These are phyloP conservation scores for Cryptococcus sp. DNA, from an alignment of 1,284 basidiomycete species.

Conservation along the genomic window DNA sequence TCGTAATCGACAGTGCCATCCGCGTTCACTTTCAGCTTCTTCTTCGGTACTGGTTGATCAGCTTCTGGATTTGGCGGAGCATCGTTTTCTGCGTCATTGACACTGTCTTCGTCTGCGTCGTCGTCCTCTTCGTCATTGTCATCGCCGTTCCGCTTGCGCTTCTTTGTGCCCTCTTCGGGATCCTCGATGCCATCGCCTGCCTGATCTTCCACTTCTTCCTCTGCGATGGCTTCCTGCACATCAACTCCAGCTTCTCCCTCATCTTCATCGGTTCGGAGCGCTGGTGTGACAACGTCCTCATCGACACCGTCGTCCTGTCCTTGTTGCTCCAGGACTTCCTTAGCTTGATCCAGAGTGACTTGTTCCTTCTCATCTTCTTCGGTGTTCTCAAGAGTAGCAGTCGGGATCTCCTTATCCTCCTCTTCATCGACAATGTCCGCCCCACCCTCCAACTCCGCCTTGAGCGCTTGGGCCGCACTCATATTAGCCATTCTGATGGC, in stretches of 20 bases:
- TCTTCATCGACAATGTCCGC: conserved; percentile 15
- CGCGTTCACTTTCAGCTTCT: conserved; percentile 71
- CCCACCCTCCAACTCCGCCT: conserved; percentile 76
- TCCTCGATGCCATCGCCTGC: conserved; percentile 11
- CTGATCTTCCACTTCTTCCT: conserved; percentile 10
- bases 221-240: conserved; percentile 18
- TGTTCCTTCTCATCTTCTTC: conserved; percentile 31
- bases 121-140: conserved; percentile 42
- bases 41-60: conserved; percentile 56
- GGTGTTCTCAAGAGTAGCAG: conserved; percentile 21
- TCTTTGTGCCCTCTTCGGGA: conserved; percentile 2
- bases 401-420: conserved; percentile 22
- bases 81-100: conserved; percentile 56
- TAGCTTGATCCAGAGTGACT: conserved; percentile 18
- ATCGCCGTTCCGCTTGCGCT: conserved; percentile 24
- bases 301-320: conserved; percentile 31
- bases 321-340: conserved; percentile 21
- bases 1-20: conserved; percentile 71
- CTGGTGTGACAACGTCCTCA: conserved; percentile 32
- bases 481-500: conserved; percentile 94
- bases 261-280: conserved; percentile 53
- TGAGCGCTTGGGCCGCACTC: conserved; percentile 89
- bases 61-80: conserved; percentile 50
- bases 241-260: conserved; percentile 33
- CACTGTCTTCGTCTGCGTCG: conserved; percentile 57